Percentiles rank a stretch among this genome's conserved stretches.
These are phyloP conservation scores for Scheffersomyces amazonensis DNA, from an alignment of 805 yeast species.

Conservation along the genomic window DNA sequence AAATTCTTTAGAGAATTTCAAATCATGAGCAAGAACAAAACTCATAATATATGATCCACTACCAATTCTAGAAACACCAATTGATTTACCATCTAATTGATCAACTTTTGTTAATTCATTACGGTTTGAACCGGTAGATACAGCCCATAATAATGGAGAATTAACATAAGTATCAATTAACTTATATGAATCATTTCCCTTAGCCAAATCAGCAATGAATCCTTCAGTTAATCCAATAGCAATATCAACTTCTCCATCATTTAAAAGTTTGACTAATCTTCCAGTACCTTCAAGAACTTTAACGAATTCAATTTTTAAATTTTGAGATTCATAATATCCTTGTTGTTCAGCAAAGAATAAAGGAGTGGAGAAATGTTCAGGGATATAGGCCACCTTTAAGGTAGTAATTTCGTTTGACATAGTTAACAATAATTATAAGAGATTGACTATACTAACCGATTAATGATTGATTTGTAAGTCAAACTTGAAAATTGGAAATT, in stretches of 20 bases:
- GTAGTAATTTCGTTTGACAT: constrained; percentile 4
- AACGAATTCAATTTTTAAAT: constrained; percentile 56
- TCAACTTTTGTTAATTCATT: constrained; percentile 48
- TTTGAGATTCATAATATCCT: constrained; percentile 49
- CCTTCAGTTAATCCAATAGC: constrained; percentile 93
- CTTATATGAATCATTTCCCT: constrained; percentile 62
- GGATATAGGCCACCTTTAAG: constrained; percentile 74
- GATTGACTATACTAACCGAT: too few relatives aligned
- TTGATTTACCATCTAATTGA: constrained; percentile 57
- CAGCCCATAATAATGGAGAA: constrained; percentile 88
- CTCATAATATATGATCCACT: constrained; percentile 93
- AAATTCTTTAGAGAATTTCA: constrained; percentile 51
- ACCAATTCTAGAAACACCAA: constrained; percentile 86
- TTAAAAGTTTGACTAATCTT: constrained; percentile 71
- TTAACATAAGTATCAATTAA: constrained; percentile 80
- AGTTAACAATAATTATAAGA: too few relatives aligned
- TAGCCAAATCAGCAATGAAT: constrained; percentile 77
- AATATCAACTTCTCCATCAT: constrained; percentile 61
- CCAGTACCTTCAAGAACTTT: constrained; percentile 89
- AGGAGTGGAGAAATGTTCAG: constrained; percentile 92
- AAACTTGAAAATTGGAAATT: too few relatives aligned
- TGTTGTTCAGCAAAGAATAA: constrained; percentile 65
- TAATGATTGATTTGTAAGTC: too few relatives aligned
- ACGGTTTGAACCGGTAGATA: constrained; percentile 70
- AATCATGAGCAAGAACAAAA: constrained; percentile 69